Evolutionary conservation across 768 basidiomycete species (phyloP).

Genomic region (Candolleomyces eurysporus): DNA sequence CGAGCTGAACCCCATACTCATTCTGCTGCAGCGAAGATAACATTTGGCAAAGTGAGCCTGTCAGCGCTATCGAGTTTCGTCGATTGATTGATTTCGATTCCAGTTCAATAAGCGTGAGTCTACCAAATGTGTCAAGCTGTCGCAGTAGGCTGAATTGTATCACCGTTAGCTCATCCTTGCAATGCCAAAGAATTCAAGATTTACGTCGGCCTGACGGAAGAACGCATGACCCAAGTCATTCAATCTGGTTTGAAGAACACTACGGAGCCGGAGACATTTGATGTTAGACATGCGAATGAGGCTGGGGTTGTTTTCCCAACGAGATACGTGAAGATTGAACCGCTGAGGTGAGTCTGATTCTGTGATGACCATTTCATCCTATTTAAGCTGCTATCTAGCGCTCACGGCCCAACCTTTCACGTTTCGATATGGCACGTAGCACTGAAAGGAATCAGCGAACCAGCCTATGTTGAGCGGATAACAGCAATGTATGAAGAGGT

Average conservation of each 20-base stretch:
- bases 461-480: slow-evolving; percentile 54
- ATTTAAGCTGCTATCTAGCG: slow-evolving; percentile 34
- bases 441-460: slow-evolving; percentile 57
- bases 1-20: not conserved
- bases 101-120: slow-evolving; percentile 44
- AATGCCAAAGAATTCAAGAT: slow-evolving; percentile 84
- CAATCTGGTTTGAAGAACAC: slow-evolving; percentile 68
- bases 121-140: not conserved
- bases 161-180: slow-evolving; percentile 68
- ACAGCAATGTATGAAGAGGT: slow-evolving; percentile 63
- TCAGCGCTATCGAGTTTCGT: not conserved
- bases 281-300: slow-evolving; percentile 53
- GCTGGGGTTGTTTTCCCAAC: slow-evolving; percentile 60
- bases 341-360: slow-evolving; percentile 56
- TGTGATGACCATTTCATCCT: not conserved
- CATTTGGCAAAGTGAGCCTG: slow-evolving; percentile 72
- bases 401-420: slow-evolving; percentile 72
- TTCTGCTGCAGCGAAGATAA: slow-evolving; percentile 56
- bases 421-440: slow-evolving; percentile 78
- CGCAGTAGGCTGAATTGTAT: slow-evolving; percentile 6
- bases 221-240: slow-evolving; percentile 68
- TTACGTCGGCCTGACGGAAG: slow-evolving; percentile 59
- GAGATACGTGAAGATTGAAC: slow-evolving; percentile 71
- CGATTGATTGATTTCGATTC: slow-evolving; percentile 11
- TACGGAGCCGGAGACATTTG: slow-evolving; percentile 58